Conservation (phyloP, 306 rosid genomes). For the Prunus kanzakura region DNA sequence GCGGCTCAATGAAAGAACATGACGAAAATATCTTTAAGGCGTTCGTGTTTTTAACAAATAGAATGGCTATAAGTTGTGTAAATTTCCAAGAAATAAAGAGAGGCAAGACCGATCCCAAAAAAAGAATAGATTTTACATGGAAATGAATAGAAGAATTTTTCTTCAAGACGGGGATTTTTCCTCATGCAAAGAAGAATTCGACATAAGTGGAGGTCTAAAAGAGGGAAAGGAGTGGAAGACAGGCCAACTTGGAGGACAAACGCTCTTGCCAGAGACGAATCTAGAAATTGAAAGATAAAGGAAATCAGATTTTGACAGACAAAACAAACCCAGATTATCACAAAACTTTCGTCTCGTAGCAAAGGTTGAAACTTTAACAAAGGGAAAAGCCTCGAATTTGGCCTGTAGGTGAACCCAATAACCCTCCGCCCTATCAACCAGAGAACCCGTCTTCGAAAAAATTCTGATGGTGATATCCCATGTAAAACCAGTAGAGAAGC, state of each 20-base stretch:
- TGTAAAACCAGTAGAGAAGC: not conserved
- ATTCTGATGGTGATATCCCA: not conserved
- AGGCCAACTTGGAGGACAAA: not conserved
- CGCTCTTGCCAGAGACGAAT: not conserved
- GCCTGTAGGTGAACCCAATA: not conserved
- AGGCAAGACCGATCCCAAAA: not conserved
- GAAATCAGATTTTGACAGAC: not conserved
- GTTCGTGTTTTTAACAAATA: not conserved
- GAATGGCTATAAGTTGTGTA: not conserved
- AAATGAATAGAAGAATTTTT: not conserved
- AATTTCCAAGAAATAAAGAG: no score
- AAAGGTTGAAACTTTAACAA: not conserved
- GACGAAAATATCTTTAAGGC: not conserved
- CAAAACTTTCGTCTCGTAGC: not conserved
- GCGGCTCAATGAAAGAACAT: not conserved
- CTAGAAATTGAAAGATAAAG: not conserved
- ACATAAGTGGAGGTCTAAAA: not conserved
- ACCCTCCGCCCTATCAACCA: not conserved
- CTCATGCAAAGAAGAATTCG: not conserved
- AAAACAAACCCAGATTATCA: not conserved
- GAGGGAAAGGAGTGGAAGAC: not conserved
- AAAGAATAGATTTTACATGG: not conserved
- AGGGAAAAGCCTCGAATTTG: not conserved
- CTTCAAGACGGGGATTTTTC: not conserved
- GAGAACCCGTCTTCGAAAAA: not conserved